Conservation (phyloP, 352 stramenopile genomes). For the Globisporangium nagaii region DNA sequence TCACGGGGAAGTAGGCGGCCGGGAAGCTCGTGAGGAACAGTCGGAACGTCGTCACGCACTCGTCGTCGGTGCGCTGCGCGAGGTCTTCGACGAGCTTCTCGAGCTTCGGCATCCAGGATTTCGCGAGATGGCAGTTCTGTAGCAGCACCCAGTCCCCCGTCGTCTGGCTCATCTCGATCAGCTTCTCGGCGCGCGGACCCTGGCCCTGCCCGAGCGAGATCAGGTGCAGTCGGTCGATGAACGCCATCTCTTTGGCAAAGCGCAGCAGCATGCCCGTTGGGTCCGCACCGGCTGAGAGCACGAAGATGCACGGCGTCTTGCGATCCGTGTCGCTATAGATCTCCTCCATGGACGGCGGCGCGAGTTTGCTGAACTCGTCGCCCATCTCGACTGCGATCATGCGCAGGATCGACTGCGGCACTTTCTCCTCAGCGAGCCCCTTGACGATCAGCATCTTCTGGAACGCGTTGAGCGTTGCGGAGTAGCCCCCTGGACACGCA, state of each 20-base stretch:
- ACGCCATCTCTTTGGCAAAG: conserved; percentile 88
- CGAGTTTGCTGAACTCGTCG: conserved; percentile 76
- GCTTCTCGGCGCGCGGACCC: conserved; percentile 83
- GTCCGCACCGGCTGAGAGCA: conserved; percentile 88
- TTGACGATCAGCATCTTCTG: conserved; percentile 76
- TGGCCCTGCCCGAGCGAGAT: conserved; percentile 93
- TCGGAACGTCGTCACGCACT: conserved; percentile 72
- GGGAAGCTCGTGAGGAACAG: conserved; percentile 93
- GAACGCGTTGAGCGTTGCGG: conserved; percentile 45
- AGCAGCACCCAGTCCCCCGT: conserved; percentile 92
- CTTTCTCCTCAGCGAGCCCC: conserved; percentile 86
- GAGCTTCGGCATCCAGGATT: conserved; percentile 92
- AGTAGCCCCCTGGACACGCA: conserved; percentile 41
- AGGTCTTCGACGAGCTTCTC: conserved; percentile 90
- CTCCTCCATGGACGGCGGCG: conserved; percentile 88
- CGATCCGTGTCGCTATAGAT: conserved; percentile 91
- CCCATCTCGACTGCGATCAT: conserved; percentile 89
- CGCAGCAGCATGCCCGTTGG: conserved; percentile 91
- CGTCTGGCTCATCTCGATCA: conserved; percentile 82
- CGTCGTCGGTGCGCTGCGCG: conserved; percentile 39
- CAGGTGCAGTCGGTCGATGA: conserved; percentile 85
- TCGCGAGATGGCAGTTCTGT: conserved; percentile 94
- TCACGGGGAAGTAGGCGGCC: conserved; percentile 89
- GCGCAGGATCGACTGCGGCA: conserved; percentile 74
- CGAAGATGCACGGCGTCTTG: conserved; percentile 92